Base-by-base conservation (phyloP, 768 basidiomycete genomes). In the Trametes cubensis region DNA sequence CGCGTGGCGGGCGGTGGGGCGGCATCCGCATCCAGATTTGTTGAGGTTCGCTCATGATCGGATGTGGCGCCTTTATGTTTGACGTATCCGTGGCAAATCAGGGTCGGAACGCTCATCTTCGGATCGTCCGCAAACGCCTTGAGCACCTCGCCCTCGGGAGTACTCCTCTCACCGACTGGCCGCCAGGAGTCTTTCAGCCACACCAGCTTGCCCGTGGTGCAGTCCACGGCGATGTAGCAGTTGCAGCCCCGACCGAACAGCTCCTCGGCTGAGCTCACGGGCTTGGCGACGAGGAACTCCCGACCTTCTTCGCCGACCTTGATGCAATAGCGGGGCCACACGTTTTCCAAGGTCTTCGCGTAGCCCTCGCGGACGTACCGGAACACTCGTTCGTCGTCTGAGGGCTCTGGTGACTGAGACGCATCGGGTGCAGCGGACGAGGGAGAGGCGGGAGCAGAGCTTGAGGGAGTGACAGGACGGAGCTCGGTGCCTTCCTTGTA, bases 151-250 rank as follows among this genome's bases (percentile, higher is more conserved):
- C 52, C 52, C n/a, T 54, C 52, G 2, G 40, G 40, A 2, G 18
- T 38, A 23, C 39, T 42, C 40, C 52, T 14, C 39, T 54, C 52
- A n/a, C 18, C n/a, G 14, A 8, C 13, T 23, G 52, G 41, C 40
- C 52, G 39, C 52, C 52, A 54, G 6, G 40, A 23, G 41, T 42
- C 52, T 17, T 54, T 54, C 23, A 54, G 52, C 52, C 52, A 54
- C 21, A 54, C 52, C 8, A 54, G 25, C 25, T 25, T 20, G 14
- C 18, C 38, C 40, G 52, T 54, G 13, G 11, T 14, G 52, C 52
- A 26, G 41, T 54, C 52, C 14, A 54, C 52, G 18, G 40, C 52
- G 15, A 54, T 26, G 52, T 54, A 54, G 20, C 21, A 38, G 15
- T 23, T 23, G 40, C 40, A 54, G 1, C 40, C 52, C 14, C 52